phyloP scores from a whole-genome alignment of 371 early-diverging fungal genomes.

The Neoconidiobolus thromboides region DNA sequence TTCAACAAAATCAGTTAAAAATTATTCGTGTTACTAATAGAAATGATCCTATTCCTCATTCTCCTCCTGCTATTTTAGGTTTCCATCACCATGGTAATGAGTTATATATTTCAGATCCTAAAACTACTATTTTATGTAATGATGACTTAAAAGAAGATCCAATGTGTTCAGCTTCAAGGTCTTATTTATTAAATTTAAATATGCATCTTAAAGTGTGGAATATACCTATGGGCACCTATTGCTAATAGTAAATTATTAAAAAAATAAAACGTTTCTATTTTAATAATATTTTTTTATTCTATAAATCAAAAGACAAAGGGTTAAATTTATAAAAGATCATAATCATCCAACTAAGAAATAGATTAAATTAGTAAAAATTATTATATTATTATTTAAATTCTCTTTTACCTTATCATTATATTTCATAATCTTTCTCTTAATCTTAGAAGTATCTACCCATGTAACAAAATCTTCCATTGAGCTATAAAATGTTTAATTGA shows the following conservation, averaged over 20 bases:
- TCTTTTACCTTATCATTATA: conserved; percentile 79
- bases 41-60: not conserved
- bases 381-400: not conserved
- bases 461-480: conserved; percentile 97
- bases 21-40: not conserved
- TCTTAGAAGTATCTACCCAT: conserved; percentile 96
- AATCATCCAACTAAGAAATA: conserved; percentile 34
- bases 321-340: conserved; percentile 30
- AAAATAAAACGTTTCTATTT: too few relatives aligned
- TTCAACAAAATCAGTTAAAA: not conserved
- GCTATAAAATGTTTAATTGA: conserved; percentile 14
- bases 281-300: too few relatives aligned
- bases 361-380: not conserved
- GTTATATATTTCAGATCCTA: not conserved
- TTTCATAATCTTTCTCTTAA: conserved; percentile 94
- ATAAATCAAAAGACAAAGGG: too few relatives aligned
- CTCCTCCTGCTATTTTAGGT: not conserved
- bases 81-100: not conserved
- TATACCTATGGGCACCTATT: not conserved
- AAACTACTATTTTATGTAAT: not conserved
- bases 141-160: not conserved
- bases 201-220: not conserved
- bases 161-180: not conserved
- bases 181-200: not conserved
- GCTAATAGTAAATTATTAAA: not conserved